These are phyloP conservation scores for Rhizoctonia solani DNA, from an alignment of 1,284 basidiomycete species.

Conservation along the genomic window DNA sequence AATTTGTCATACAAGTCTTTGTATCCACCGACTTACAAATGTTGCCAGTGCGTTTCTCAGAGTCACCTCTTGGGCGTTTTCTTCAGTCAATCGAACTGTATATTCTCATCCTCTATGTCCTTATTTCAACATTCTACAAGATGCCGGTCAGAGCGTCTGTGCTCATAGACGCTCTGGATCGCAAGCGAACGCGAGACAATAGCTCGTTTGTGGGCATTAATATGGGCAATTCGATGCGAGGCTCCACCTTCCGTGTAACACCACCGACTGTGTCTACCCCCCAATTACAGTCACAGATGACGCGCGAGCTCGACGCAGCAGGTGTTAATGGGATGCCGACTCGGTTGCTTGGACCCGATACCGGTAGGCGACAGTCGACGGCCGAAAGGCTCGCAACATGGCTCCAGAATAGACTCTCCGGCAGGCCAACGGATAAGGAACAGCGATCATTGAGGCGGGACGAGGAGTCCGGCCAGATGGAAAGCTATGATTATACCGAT, in stretches of 20 bases:
- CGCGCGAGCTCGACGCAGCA: constrained; percentile 18
- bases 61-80: constrained; percentile 69
- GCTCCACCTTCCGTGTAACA: constrained; percentile 35
- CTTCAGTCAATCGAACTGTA: constrained; percentile 70
- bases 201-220: constrained; percentile 34
- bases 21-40: constrained; percentile 12
- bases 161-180: constrained; percentile 10
- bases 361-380: constrained; percentile 21
- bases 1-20: constrained; percentile 35
- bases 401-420: constrained; percentile 33
- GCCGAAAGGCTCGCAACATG: constrained; percentile 29
- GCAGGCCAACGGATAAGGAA: constrained; percentile 10
- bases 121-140: constrained; percentile 46
- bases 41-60: constrained; percentile 63
- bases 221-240: constrained; percentile 32
- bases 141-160: constrained; percentile 10
- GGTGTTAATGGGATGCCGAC: constrained; percentile 8
- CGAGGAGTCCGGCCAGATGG: constrained; percentile 1
- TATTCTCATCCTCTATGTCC: constrained; percentile 60
- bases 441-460: constrained; percentile 1
- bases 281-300: not conserved
- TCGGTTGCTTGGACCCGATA: constrained; percentile 4
- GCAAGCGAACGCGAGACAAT: constrained; percentile 10
- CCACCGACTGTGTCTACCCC: constrained; percentile 35
- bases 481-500: constrained; percentile 30